Evolutionary conservation across 148 eudicot species (phyloP).

Genomic region (Cornus controversa): DNA sequence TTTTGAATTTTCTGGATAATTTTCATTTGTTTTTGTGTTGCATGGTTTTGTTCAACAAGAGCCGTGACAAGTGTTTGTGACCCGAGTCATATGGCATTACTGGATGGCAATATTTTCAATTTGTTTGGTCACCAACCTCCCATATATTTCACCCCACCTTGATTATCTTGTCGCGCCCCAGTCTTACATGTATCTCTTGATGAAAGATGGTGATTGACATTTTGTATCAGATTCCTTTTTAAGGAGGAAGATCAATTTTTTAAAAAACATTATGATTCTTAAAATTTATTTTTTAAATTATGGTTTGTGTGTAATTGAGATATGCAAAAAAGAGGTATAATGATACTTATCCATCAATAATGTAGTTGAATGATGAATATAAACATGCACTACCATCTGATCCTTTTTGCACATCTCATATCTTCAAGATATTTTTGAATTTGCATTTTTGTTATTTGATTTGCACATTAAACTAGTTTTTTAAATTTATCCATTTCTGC

Average conservation of each 20-base stretch:
- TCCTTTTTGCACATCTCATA: too few relatives aligned
- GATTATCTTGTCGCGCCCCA: constrained; percentile 29
- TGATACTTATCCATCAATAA: constrained; percentile 27
- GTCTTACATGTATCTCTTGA: constrained; percentile 23
- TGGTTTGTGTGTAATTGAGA: too few relatives aligned
- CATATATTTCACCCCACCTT: neutral
- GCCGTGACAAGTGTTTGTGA: neutral
- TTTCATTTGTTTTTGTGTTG: neutral
- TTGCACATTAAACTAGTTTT: too few relatives aligned
- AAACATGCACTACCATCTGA: constrained; percentile 49
- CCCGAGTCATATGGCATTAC: neutral
- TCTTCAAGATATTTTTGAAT: neutral
- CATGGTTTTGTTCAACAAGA: neutral
- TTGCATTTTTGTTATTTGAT: too few relatives aligned
- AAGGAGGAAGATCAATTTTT: too few relatives aligned
- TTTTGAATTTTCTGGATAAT: too few relatives aligned
- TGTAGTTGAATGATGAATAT: constrained; percentile 27
- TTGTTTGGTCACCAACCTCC: neutral
- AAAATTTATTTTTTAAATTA: too few relatives aligned
- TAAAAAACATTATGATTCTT: too few relatives aligned
- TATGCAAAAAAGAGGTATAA: constrained; percentile 19
- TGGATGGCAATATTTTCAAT: neutral
- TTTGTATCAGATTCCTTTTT: constrained; percentile 4
- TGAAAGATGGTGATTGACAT: constrained; percentile 29
- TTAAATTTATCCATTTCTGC: neutral